Conservation (phyloP, 2,329 filamentous ascomycete genomes). For the Penicillium olsonii region DNA sequence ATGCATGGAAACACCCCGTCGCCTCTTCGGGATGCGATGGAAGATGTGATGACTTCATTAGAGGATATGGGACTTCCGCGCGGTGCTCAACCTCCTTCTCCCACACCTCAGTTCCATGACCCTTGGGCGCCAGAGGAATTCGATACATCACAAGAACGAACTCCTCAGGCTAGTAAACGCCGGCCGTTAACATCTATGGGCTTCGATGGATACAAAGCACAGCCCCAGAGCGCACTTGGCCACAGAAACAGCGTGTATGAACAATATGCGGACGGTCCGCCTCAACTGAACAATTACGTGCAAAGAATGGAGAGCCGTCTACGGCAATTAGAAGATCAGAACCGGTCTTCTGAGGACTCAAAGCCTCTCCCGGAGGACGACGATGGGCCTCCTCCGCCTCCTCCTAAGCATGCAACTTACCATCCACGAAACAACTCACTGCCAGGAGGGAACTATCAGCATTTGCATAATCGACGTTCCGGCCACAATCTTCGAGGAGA, state of each 20-base stretch:
- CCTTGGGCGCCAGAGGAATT: slow-evolving; percentile 94
- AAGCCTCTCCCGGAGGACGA: slow-evolving; percentile 53
- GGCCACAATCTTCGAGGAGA: slow-evolving; percentile 74
- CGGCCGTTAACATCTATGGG: slow-evolving; percentile 76
- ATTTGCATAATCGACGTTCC: slow-evolving; percentile 45
- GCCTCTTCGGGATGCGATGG: slow-evolving; percentile 91
- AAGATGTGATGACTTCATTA: slow-evolving; percentile 94
- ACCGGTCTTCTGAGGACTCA: slow-evolving; percentile 47
- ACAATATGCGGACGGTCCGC: slow-evolving; percentile 56
- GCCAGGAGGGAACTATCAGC: slow-evolving; percentile 38
- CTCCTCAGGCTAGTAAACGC: slow-evolving; percentile 37
- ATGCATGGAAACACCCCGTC: slow-evolving; percentile 77
- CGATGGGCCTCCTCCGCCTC: slow-evolving; percentile 61
- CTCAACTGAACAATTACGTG: slow-evolving; percentile 81
- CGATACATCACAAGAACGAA: slow-evolving; percentile 50
- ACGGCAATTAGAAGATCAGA: slow-evolving; percentile 65
- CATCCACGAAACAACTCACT: slow-evolving; percentile 47
- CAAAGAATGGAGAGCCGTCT: slow-evolving; percentile 87
- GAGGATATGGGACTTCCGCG: slow-evolving; percentile 76
- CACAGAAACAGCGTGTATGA: slow-evolving; percentile 45
- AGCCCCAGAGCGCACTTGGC: slow-evolving; percentile 60
- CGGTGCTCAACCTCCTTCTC: slow-evolving; percentile 48
- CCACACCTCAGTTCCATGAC: slow-evolving; percentile 56
- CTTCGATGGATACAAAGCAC: slow-evolving; percentile 56
- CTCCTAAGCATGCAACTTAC: slow-evolving; percentile 56